Evolutionary conservation across 768 basidiomycete genomes (phyloP).

Genomic region (Lactifluus piperatus): DNA sequence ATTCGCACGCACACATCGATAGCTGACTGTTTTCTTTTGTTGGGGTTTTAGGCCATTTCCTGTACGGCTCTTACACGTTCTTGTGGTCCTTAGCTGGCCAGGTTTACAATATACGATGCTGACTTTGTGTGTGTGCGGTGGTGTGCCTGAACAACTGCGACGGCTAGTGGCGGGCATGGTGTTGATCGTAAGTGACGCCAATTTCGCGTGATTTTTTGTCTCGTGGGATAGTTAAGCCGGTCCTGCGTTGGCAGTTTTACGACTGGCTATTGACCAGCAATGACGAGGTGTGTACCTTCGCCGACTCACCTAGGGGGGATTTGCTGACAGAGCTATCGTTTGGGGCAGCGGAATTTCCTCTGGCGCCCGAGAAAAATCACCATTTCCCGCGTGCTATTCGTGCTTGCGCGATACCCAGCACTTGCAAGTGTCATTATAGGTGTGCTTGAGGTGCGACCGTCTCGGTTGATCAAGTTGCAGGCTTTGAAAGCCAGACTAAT

Average conservation of each 20-base stretch:
- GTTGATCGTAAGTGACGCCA: neutral
- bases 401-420: slow-evolving; percentile 9
- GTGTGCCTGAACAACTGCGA: too few relatives aligned
- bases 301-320: neutral
- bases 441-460: slow-evolving; percentile 3
- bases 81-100: too few relatives aligned
- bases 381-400: slow-evolving; percentile 1
- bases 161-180: slow-evolving; percentile 1
- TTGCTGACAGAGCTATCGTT: neutral
- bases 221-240: neutral
- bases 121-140: neutral
- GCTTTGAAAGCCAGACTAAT: neutral
- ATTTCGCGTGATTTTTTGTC: neutral
- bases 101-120: neutral
- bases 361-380: neutral
- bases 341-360: slow-evolving; percentile 2
- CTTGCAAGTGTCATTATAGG: neutral
- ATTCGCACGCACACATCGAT: too few relatives aligned
- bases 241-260: neutral
- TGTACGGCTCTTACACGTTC: neutral
- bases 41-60: neutral
- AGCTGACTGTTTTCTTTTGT: neutral
- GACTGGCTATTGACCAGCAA: slow-evolving; percentile 8
- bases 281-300: slow-evolving; percentile 6
- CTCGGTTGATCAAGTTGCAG: neutral